Conservation (phyloP, 768 basidiomycete species). For the Tricholoma terreum region DNA sequence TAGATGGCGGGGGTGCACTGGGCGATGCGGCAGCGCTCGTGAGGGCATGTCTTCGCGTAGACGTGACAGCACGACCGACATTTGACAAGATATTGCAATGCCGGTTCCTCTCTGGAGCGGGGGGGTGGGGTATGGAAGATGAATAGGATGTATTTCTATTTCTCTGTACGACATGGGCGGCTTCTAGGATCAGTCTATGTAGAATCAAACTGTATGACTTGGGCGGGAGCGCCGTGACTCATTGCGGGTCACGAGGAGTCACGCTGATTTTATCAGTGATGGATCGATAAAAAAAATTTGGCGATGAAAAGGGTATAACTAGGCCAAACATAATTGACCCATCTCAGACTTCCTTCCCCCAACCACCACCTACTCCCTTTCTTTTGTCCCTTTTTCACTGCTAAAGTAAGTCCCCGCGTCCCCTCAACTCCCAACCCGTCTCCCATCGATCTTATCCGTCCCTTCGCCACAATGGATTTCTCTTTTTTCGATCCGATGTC, state of each 20-base stretch:
- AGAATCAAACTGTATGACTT: not conserved
- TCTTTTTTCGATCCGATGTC: slow-evolving; percentile 9
- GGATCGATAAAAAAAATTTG: slow-evolving; percentile 64
- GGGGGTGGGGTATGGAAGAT: slow-evolving; percentile 62
- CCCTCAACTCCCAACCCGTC: slow-evolving; percentile 8
- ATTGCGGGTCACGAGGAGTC: slow-evolving; percentile 31
- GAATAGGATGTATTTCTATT: slow-evolving; percentile 8
- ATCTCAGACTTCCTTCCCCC: slow-evolving; percentile 35
- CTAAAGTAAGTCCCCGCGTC: slow-evolving; percentile 32
- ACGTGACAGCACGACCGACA: slow-evolving; percentile 72
- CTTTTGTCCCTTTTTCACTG: slow-evolving; percentile 29
- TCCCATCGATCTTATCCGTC: not conserved
- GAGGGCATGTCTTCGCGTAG: slow-evolving; percentile 78
- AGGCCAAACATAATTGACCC: slow-evolving; percentile 48
- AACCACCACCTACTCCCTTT: slow-evolving; percentile 47
- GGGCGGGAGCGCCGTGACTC: slow-evolving; percentile 39
- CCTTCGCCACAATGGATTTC: slow-evolving; percentile 25
- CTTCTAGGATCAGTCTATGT: not conserved
- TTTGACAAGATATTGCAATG: slow-evolving; percentile 81
- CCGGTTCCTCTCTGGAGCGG: slow-evolving; percentile 74
- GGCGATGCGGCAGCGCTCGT: slow-evolving; percentile 86
- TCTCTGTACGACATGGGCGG: not conserved
- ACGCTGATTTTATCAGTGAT: slow-evolving; percentile 49
- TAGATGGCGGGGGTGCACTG: slow-evolving; percentile 79
- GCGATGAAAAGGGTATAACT: slow-evolving; percentile 53